Base-by-base conservation (phyloP, 2,329 filamentous ascomycete genomes). In the Dothideomycetidae sp. region DNA sequence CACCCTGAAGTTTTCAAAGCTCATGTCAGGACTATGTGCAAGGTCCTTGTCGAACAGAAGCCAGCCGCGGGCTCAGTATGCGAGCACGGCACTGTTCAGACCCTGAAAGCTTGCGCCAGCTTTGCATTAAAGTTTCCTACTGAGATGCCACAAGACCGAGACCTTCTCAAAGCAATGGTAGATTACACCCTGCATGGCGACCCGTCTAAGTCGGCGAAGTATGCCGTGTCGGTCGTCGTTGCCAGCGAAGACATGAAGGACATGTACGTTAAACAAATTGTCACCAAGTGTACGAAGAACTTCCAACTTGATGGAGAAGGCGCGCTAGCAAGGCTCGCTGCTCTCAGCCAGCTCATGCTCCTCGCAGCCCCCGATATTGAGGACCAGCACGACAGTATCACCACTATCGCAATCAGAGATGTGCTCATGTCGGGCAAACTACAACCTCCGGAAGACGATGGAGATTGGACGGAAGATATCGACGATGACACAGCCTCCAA, bases 1-100 rank as follows among this genome's bases (percentile, higher is more conserved):
- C 90, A 90, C 45, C 86, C 90, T 0, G 81, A 88, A 41, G 75
- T 96, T 5, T 85, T 98, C 62, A 88, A 90, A 53, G 81, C 83
- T 2, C 88, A 96, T 47, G 81, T 94, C 4, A 81, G 84, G 43
- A 85, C 93, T 44, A 72, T 98, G 32, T 93, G 86, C 61, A 84
- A 82, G 52, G 78, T 85, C 41, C 70, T 98, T 12, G 74, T 85
- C 46, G 73, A 82, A 16, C 78, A 86, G 50, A 80, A 82, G 1
- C 90, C 90, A 1, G 76, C 73, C 3, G 67, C 72, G 13, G 73
- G 66, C 12, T 73, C 71, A 36, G 53, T 68, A 2, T 86, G 86
- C 44, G 80, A 88, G 37, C 58, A 73, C 1, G 69, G 73, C 3
- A 78, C 82, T n/a, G 82, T 90, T 10, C 83, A 94, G 50, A 88